These are phyloP conservation scores for Gynochthodes officinalis DNA, from an alignment of 257 asterid genomes.

Conservation along the genomic window DNA sequence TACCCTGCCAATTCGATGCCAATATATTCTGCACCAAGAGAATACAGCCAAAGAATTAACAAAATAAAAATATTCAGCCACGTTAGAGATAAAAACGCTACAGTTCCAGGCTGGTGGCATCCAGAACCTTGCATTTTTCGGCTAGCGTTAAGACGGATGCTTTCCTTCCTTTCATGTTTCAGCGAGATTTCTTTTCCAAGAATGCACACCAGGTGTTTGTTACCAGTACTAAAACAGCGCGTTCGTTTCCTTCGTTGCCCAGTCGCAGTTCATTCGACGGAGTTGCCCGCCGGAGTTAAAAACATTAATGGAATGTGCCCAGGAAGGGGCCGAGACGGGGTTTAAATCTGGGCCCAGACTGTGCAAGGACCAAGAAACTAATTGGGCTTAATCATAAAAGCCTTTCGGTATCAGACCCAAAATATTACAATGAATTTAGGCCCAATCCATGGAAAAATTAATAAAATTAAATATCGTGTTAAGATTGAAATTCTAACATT, in stretches of 20 bases:
- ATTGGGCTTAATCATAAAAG: background rate
- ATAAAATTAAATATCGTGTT: too few relatives aligned
- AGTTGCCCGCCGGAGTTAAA: too few relatives aligned
- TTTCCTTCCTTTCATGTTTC: constrained; percentile 47
- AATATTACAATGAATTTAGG: background rate
- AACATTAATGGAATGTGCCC: too few relatives aligned
- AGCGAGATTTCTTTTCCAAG: too few relatives aligned
- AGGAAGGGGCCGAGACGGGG: too few relatives aligned
- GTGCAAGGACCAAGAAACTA: background rate
- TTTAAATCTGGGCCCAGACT: background rate
- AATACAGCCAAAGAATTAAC: background rate
- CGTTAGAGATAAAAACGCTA: too few relatives aligned
- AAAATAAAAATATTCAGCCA: background rate
- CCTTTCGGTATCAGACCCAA: background rate
- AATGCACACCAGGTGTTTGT: constrained; percentile 29
- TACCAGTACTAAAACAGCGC: constrained; percentile 2
- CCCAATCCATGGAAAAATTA: background rate
- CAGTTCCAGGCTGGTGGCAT: too few relatives aligned
- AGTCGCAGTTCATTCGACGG: too few relatives aligned
- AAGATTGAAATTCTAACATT: too few relatives aligned
- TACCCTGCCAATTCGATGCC: constrained; percentile 87
- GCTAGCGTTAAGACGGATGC: constrained; percentile 49
- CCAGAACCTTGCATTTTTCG: constrained; percentile 70
- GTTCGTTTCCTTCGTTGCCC: background rate
- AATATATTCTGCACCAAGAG: constrained; percentile 53